Base-by-base conservation (phyloP, 2,329 filamentous ascomycete genomes). In the Colletotrichum sansevieriae region DNA sequence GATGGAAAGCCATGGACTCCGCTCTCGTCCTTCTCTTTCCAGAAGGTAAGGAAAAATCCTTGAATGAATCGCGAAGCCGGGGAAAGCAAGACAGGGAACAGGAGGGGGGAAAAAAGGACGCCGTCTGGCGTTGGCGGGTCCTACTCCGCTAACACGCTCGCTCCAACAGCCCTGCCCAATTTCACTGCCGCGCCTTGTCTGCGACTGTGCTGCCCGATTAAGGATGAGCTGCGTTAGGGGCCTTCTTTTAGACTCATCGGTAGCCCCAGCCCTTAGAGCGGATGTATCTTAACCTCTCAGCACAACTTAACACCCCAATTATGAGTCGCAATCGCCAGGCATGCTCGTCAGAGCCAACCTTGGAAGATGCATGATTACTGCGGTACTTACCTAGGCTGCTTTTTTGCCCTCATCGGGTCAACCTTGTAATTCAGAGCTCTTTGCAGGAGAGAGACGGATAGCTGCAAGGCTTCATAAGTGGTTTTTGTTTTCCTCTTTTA, bases 271-370 rank as follows among this genome's bases (percentile, higher is more conserved):
- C 52, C 52, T 67, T 47, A 22, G 52, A 55, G 33, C 52, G 52
- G 52, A 33, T 35, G 49, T 8, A 11, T 58, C 52, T 68, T 46
- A 54, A 61, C 65, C 15, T 58, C 52, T 68, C 33, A 41, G 65
- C 65, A 54, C 54, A 58, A 65, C 65, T 65, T 65, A 65, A 64
- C 11, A 58, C 60, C 60, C 60, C 65, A 29, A 58, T 20, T 68
- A 65, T 68, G 61, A 44, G 65, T 64, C 65, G 60, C 46, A 58
- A n/a, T 46, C 49, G 58, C 49, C 20, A 56, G 25, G 47, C 58
- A 63, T 56, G 20, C 37, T 39, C 56, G 46, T 35, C 43, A 37
- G 41, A 55, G 44, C 62, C 62, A 51, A 18, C 18, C 18, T 18
- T 18, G 18, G 18, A 18, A 60, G 35, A 15, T 20, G 35, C 43